Evolutionary conservation across 2,329 filamentous ascomycete genomes (phyloP).

Genomic region (Gaeumannomyces sp.): DNA sequence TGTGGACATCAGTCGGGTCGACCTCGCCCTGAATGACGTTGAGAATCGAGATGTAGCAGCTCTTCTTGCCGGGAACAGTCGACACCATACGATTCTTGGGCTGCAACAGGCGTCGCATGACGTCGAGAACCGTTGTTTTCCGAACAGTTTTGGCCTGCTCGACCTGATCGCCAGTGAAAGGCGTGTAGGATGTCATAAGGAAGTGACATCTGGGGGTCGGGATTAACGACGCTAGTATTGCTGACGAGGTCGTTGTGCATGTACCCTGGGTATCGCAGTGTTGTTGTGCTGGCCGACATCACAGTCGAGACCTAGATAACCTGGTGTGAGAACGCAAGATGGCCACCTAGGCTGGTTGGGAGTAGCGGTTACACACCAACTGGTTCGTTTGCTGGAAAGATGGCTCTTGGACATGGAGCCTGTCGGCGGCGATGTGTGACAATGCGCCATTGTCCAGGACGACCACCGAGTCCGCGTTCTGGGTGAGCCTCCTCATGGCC

Average conservation of each 20-base stretch:
- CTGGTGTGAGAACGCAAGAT: background rate
- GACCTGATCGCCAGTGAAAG: slow-evolving; percentile 92
- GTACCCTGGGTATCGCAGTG: slow-evolving; percentile 92
- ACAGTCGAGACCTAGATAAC: slow-evolving; percentile 72
- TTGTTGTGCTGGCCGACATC: slow-evolving; percentile 97
- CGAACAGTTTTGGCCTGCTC: slow-evolving; percentile 96
- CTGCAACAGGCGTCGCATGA: slow-evolving; percentile 91
- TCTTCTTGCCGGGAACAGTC: slow-evolving; percentile 89
- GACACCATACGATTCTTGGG: slow-evolving; percentile 99
- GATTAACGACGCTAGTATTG: slow-evolving; percentile 90
- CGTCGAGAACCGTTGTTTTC: slow-evolving; percentile 95
- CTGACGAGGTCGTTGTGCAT: slow-evolving; percentile 99
- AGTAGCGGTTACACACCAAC: slow-evolving; percentile 48
- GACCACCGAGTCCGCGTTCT: slow-evolving; percentile 96
- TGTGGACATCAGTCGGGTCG: slow-evolving; percentile 96
- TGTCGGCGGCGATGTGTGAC: slow-evolving; percentile 87
- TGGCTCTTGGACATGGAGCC: slow-evolving; percentile 89
- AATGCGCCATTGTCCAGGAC: slow-evolving; percentile 95
- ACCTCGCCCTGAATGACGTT: slow-evolving; percentile 99
- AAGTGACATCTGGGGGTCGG: slow-evolving; percentile 97
- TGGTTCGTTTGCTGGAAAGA: slow-evolving; percentile 98
- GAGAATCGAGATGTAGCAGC: slow-evolving; percentile 97
- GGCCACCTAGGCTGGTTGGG: background rate
- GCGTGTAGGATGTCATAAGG: slow-evolving; percentile 96
- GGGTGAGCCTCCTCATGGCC: slow-evolving; percentile 81